Evolutionary conservation across 2,329 filamentous ascomycete genomes (phyloP).

Genomic region (Pseudopyrenochaeta lycopersici): DNA sequence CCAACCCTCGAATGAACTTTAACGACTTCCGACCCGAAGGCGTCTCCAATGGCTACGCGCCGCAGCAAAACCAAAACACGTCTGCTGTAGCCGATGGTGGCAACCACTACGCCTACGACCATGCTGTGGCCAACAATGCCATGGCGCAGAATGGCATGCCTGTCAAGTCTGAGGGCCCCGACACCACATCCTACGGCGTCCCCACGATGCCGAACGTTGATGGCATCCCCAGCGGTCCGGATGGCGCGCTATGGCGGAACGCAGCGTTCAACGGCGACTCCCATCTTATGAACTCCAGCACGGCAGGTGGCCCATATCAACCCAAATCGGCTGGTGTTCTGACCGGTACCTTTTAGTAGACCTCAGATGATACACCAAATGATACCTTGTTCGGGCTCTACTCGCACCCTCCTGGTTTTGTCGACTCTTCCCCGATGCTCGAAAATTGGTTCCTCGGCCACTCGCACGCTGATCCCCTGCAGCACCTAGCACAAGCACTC

Average conservation of each 20-base stretch:
- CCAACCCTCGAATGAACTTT: slow-evolving; percentile 43
- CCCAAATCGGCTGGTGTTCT: slow-evolving; percentile 55
- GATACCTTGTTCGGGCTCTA: slow-evolving; percentile 61
- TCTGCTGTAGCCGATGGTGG: slow-evolving; percentile 27
- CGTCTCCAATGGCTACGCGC: slow-evolving; percentile 34
- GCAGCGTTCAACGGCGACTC: slow-evolving; percentile 52
- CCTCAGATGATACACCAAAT: slow-evolving; percentile 54
- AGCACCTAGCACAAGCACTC: slow-evolving; percentile 56
- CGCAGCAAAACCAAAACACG: slow-evolving; percentile 37
- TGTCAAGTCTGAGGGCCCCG: slow-evolving; percentile 43
- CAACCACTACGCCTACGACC: slow-evolving; percentile 46
- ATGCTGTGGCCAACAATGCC: slow-evolving; percentile 38
- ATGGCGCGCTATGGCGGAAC: slow-evolving; percentile 55
- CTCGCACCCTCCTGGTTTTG: slow-evolving; percentile 54
- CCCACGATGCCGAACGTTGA: slow-evolving; percentile 47
- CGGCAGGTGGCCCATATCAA: slow-evolving; percentile 55
- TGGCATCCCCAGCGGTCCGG: slow-evolving; percentile 46
- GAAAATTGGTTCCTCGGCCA: slow-evolving; percentile 54
- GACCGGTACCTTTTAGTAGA: slow-evolving; percentile 54
- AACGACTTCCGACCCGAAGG: slow-evolving; percentile 47
- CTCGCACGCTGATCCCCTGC: slow-evolving; percentile 52
- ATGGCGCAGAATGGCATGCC: slow-evolving; percentile 47
- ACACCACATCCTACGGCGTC: slow-evolving; percentile 42
- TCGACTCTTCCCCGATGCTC: slow-evolving; percentile 48
- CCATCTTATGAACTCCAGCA: slow-evolving; percentile 57